phyloP scores from a whole-genome alignment of 306 rosid species.

The Comarum palustre region DNA sequence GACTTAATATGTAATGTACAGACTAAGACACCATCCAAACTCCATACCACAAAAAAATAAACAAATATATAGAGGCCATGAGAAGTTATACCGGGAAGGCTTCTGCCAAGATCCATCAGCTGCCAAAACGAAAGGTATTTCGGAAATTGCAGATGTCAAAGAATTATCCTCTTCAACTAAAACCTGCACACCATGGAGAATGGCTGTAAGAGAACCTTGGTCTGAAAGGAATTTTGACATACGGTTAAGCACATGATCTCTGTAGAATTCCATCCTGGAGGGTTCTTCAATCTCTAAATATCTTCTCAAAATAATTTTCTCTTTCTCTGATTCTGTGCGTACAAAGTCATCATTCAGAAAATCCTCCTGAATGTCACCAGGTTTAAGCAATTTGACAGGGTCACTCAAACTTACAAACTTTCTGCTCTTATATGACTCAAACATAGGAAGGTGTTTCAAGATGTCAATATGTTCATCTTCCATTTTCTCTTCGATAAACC shows the following conservation, averaged over 20 bases:
- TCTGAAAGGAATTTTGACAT: constrained; percentile 63
- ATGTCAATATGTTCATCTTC: constrained; percentile 59
- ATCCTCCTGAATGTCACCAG: constrained; percentile 65
- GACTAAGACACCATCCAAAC: background rate
- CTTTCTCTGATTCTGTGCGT: constrained; percentile 76
- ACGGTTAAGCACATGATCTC: constrained; percentile 63
- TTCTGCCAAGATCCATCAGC: constrained; percentile 92
- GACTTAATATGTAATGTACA: background rate
- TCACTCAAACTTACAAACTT: constrained; percentile 67
- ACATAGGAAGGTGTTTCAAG: constrained; percentile 73
- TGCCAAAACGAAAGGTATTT: constrained; percentile 70
- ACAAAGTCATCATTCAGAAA: constrained; percentile 78
- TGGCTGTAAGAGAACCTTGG: constrained; percentile 55
- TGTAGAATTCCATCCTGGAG: constrained; percentile 72
- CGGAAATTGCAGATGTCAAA: constrained; percentile 56
- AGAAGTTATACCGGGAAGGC: constrained; percentile 62
- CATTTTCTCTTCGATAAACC: constrained; percentile 77
- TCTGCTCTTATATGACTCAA: constrained; percentile 79
- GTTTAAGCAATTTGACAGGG: constrained; percentile 86
- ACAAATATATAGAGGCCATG: background rate
- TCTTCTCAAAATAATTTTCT: constrained; percentile 63
- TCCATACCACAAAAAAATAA: background rate
- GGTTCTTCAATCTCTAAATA: constrained; percentile 74
- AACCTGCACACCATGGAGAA: constrained; percentile 66
- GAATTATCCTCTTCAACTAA: constrained; percentile 69